Conservation (phyloP, 1,139 yeast species). For the Petasospora rhodanensis region DNA sequence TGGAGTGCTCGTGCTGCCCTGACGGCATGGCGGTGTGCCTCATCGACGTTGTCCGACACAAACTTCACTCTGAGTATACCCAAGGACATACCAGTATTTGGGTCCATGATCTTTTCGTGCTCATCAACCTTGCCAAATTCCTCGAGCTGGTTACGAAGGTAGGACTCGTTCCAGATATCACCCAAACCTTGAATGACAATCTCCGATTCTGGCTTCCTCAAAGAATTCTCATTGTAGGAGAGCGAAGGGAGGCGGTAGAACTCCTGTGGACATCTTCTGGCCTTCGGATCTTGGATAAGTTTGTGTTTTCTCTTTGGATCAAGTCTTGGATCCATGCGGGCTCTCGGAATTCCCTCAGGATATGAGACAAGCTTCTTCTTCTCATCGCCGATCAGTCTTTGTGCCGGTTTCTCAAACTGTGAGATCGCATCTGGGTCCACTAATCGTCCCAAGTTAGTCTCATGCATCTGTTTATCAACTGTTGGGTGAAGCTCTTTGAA, state of each 20-base stretch:
- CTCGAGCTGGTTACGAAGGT: constrained; percentile 49
- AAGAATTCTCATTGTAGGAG: constrained; percentile 61
- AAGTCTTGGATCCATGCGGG: too few relatives aligned
- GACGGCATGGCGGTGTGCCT: neutral
- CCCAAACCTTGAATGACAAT: constrained; percentile 65
- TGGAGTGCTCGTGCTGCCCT: too few relatives aligned
- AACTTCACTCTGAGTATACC: constrained; percentile 68
- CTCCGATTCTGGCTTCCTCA: constrained; percentile 73
- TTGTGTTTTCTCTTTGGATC: neutral
- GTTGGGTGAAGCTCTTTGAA: too few relatives aligned
- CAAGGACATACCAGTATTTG: constrained; percentile 72
- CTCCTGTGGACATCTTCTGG: too few relatives aligned
- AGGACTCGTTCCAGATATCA: constrained; percentile 41
- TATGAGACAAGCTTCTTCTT: too few relatives aligned
- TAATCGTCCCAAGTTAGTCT: too few relatives aligned
- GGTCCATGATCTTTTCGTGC: constrained; percentile 62
- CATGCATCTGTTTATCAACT: too few relatives aligned
- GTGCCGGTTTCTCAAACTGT: too few relatives aligned
- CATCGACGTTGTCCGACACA: constrained; percentile 21
- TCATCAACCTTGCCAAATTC: constrained; percentile 58
- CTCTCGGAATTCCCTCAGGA: too few relatives aligned
- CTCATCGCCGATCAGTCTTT: too few relatives aligned
- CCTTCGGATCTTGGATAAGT: neutral
- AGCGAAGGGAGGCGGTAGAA: too few relatives aligned
- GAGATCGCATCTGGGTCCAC: too few relatives aligned